phyloP scores from a whole-genome alignment of 129 eudicot species.

The Daucus carota region DNA sequence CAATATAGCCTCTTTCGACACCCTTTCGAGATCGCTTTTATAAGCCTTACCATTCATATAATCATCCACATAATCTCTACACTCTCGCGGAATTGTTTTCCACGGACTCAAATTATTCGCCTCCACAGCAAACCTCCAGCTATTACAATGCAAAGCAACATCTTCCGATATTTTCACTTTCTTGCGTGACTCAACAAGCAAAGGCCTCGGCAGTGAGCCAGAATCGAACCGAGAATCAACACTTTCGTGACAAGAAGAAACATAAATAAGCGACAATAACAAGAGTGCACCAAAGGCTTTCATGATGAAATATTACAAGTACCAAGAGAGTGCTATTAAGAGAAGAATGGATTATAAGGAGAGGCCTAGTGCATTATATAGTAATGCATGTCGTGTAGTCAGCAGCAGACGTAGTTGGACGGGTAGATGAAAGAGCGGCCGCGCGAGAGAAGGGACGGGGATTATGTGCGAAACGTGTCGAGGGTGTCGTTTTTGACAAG shows the following conservation, averaged over 20 bases:
- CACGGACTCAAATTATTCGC: slow-evolving; percentile 77
- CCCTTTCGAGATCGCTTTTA: slow-evolving; percentile 55
- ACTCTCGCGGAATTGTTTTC: slow-evolving; percentile 77
- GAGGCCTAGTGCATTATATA: neutral
- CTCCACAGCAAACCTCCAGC: slow-evolving; percentile 90
- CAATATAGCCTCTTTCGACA: slow-evolving; percentile 48
- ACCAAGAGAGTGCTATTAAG: neutral
- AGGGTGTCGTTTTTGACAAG: too few species aligned
- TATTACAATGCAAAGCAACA: slow-evolving; percentile 44
- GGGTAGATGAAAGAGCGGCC: neutral
- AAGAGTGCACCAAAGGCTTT: slow-evolving; percentile 12
- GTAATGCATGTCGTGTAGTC: neutral
- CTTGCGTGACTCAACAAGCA: slow-evolving; percentile 35
- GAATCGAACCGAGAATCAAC: slow-evolving; percentile 20
- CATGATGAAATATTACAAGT: neutral
- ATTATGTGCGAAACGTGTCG: neutral
- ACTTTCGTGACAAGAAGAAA: slow-evolving; percentile 25
- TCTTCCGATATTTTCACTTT: slow-evolving; percentile 29
- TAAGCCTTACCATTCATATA: slow-evolving; percentile 54
- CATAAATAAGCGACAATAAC: slow-evolving; percentile 27
- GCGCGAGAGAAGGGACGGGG: neutral
- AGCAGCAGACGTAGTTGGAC: neutral
- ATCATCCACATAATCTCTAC: slow-evolving; percentile 54
- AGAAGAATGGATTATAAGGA: neutral
- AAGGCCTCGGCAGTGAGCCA: slow-evolving; percentile 47